Evolutionary conservation across 2,329 filamentous ascomycete genomes (phyloP), one percentile per base, ranked within the genome.

Genomic region (Pseudogymnoascus destructans): DNA sequence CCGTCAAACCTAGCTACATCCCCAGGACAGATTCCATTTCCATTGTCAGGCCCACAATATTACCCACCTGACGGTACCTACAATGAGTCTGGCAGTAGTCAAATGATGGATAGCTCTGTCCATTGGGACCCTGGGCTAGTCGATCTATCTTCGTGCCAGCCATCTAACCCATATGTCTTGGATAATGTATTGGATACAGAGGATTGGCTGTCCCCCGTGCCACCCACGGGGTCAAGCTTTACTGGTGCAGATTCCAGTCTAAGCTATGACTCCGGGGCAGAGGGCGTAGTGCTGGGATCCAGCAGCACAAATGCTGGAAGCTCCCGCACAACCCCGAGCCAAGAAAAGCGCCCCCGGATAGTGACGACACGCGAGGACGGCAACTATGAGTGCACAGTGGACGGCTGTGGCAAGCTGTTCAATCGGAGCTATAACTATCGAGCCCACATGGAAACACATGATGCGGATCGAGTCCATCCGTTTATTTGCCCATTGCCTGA

Each of bases 371-470:
- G 46, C 46, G 46, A 30, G 25, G 46, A 52, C 19, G 46, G 46
- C 25, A 52, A 52, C 15, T 52, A 52, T 32, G 46, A 52, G 46
- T 95, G 90, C 68, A 74, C 77, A 58, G 74, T 82, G 33, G 77
- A 82, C 60, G 76, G 83, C 1, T 95, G 90, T 67, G 84, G 85
- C 5, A 88, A 86, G 69, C 79, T 85, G 13, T 95, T 95, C 69
- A 88, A 87, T 63, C 78, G 90, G 61, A 85, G 82, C 66, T 95
- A 92, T 74, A 95, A 95, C 72, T 89, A 85, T 73, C 90, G 87
- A 67, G 86, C 89, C 27, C 90, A 95, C 69, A 79, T 91, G 77
- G 85, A 91, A 67, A 91, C 84, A 0, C 90, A 95, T 67, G 83
- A 93, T 67, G 82, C 87, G 11, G 78, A 80, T 60, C 78, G 86